Evolutionary conservation across 306 rosid genomes (phyloP).

Genomic region (Bauhinia variegata): DNA sequence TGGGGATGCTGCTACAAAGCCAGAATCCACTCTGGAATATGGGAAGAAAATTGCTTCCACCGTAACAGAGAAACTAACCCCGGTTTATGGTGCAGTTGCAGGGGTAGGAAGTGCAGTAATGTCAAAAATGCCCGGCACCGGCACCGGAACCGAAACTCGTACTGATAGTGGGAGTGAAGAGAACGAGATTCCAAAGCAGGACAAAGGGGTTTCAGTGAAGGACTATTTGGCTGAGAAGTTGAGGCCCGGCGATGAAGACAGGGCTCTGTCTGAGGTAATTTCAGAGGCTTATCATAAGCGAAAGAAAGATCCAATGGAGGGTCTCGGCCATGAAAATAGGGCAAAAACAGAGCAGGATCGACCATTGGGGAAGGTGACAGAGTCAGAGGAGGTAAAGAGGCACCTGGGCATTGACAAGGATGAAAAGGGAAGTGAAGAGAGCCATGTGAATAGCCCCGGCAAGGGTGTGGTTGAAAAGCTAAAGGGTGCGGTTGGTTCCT

Average conservation of each 20-base stretch:
- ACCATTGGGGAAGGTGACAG: conserved; percentile 51
- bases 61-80: conserved; percentile 40
- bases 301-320: neutral
- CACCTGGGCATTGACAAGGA: conserved; percentile 50
- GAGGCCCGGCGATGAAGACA: conserved; percentile 70
- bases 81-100: conserved; percentile 38
- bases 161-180: neutral
- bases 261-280: conserved; percentile 52
- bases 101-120: conserved; percentile 36
- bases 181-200: conserved; percentile 18
- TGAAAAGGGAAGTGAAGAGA: conserved; percentile 14
- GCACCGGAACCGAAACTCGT: neutral
- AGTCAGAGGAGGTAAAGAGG: conserved; percentile 51
- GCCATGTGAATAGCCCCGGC: conserved; percentile 23
- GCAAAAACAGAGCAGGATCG: neutral
- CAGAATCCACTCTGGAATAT: conserved; percentile 37
- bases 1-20: neutral
- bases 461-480: conserved; percentile 46
- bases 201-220: conserved; percentile 54
- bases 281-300: conserved; percentile 36
- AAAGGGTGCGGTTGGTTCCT: conserved; percentile 55
- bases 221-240: conserved; percentile 53
- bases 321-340: neutral
- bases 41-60: conserved; percentile 47
- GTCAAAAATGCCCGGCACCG: conserved; percentile 34